Evolutionary conservation across 176 grass and related monocot genomes (phyloP), one percentile per base, ranked within the genome.

Genomic region (Hsuehochloa calcarea): DNA sequence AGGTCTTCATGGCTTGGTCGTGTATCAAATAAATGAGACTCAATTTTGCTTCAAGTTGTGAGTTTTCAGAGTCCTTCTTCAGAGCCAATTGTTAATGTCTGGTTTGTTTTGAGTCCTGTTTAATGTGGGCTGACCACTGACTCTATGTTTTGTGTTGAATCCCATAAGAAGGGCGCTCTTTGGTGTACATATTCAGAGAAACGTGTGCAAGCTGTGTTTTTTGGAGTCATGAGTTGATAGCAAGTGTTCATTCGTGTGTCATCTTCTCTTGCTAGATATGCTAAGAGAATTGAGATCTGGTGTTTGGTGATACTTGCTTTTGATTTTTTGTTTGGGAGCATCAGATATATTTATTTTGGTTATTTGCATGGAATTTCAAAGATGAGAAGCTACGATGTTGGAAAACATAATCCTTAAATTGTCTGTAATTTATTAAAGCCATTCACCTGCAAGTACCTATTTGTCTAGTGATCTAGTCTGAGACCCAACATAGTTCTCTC

Each of bases 171-270:
- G 76, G 69, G 61, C 65, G 16, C 11, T 80, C 25, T 58, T 44
- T 77, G 37, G 23, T 54, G 56, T 67, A 26, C 29, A 72, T 78
- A 41, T 43, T 79, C 19, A 79, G 37, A 64, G 8, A 78, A 84
- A 59, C 10, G 10, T 51, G 26, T 29, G 22, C 51, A 68, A 40
- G 69, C 50, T 85, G 29, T 61, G 46, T 56, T 77, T 78, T 70
- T 70, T 65, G 31, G n/a, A 78, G 73, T 90, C 66, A 56, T 65
- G 39, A 66, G 22, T 90, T 82, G 56, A 55, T 82, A 82, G 58
- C 27, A 79, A 40, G 40, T 87, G 49, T 73, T 22, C 63, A 44
- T 84, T 60, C 49, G 9, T n/a, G 13, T 90, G 29, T 73, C 44
- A 73, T 16, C 79, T 72, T 37, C 13, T 25, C 34, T 65, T 78